Base-by-base conservation (phyloP, 768 basidiomycete species). In the Hericium alpestre region DNA sequence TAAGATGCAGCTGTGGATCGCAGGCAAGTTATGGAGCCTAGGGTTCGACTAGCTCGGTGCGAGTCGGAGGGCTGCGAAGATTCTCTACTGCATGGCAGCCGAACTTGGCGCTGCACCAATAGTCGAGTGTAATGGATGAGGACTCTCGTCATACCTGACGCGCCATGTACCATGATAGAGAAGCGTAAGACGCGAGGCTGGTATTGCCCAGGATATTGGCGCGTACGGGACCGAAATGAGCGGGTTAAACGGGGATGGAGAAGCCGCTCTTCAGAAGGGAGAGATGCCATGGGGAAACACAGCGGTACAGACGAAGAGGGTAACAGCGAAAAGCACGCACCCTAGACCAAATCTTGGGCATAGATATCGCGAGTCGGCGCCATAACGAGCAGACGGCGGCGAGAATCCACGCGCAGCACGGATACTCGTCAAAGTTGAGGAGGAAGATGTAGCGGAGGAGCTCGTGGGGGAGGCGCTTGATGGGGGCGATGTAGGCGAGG, bases 301-400 rank as follows among this genome's bases (percentile, higher is more conserved):
- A 46, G 8, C 8, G 16, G 10, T 46, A 8, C 43, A n/a, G 20
- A n/a, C 2, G 43, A 46, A 46, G 41, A 6, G 41, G 11, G 16
- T 18, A 9, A 46, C 20, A 20, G 15, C n/a, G 7, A 46, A 46
- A 11, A 5, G 37, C 50, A 61, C 69, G 54, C 58, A 87, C 87
- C 76, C 86, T 89, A 51, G 86, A 86, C 88, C 88, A 90, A 46
- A 90, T 68, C 43, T 64, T 75, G 4, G 87, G 88, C 69, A 86
- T 86, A 20, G 76, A 72, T 32, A 90, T 70, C 3, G 79, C 79
- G 43, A 87, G 73, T 53, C 76, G 73, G 54, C 88, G 74, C 88
- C 88, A 90, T 15, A 77, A 71, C 7, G 75, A 66, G 60, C 81
- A 87, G 3, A 90, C 86, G 0, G 84, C 78, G 3, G 86, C 76